Conservation (phyloP, 1,284 basidiomycete species). For the Thecaphora frezii region DNA sequence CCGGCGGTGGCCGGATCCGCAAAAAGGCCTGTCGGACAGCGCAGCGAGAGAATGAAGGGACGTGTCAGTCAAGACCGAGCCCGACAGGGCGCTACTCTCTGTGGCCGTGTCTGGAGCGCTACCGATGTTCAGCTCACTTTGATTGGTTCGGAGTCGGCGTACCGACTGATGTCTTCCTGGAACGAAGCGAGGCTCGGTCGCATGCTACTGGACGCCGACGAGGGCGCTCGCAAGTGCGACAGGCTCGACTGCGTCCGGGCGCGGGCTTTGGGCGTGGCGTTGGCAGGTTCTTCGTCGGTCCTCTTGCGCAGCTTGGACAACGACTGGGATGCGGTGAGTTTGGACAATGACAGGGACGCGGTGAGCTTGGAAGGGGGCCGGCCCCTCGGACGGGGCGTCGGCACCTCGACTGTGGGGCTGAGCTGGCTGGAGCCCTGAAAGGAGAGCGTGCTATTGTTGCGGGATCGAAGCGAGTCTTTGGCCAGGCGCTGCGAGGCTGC, state of each 20-base stretch:
- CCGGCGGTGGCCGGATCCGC: conserved; percentile 46
- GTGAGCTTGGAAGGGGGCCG: neutral
- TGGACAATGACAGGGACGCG: neutral
- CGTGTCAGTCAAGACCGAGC: neutral
- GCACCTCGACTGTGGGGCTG: neutral
- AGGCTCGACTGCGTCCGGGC: neutral
- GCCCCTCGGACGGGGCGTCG: neutral
- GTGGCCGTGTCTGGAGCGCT: neutral
- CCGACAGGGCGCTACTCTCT: neutral
- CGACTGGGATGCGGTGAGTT: neutral
- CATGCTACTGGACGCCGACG: neutral
- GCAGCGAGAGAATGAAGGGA: neutral
- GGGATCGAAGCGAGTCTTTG: neutral
- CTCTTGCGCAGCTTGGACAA: conserved; percentile 12
- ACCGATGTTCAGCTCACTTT: conserved; percentile 3
- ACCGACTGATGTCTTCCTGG: neutral
- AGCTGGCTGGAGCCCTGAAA: neutral
- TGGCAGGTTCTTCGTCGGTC: conserved; percentile 25
- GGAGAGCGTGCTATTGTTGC: neutral
- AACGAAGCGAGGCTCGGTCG: neutral
- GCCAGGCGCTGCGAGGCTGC: neutral
- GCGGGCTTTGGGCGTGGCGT: conserved; percentile 7
- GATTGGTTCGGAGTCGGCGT: conserved; percentile 28
- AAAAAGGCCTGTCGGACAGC: conserved; percentile 37
- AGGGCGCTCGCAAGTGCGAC: neutral